Conservation (phyloP, 1,284 basidiomycete genomes). For the Fomitopsis pinicola region DNA sequence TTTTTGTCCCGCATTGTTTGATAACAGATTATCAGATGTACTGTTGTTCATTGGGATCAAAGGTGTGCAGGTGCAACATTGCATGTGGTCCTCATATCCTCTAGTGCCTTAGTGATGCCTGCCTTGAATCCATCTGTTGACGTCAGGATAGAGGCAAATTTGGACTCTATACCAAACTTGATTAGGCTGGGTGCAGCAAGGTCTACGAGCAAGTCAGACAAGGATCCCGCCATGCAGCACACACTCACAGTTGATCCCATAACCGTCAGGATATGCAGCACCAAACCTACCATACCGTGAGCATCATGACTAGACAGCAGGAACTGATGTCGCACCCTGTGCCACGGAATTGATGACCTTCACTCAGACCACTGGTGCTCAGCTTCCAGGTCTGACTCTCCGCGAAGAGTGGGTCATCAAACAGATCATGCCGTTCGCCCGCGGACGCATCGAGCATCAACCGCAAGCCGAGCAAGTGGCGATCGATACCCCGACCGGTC, state of each 20-base stretch:
- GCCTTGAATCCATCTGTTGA: conserved; percentile 72
- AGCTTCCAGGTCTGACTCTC: conserved; percentile 86
- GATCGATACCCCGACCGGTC: conserved; percentile 85
- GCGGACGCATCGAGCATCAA: conserved; percentile 50
- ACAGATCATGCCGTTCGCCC: conserved; percentile 46
- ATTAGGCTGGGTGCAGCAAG: conserved; percentile 77
- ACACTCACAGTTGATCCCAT: conserved; percentile 88
- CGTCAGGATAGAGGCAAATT: conserved; percentile 66
- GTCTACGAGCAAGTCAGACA: conserved; percentile 45
- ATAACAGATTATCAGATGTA: neutral
- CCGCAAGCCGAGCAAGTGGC: conserved; percentile 86
- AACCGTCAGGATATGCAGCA: conserved; percentile 76
- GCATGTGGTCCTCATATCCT: conserved; percentile 67
- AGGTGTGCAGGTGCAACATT: conserved; percentile 6
- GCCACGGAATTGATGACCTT: conserved; percentile 85
- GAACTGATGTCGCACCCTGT: conserved; percentile 60
- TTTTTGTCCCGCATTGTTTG: too few relatives aligned
- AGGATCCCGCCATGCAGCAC: conserved; percentile 1
- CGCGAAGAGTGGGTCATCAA: conserved; percentile 78
- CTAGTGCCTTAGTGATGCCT: conserved; percentile 64
- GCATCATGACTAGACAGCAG: too few relatives aligned
- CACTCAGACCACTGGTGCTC: conserved; percentile 88
- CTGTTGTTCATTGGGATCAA: conserved; percentile 1
- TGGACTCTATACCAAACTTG: conserved; percentile 96
- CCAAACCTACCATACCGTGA: conserved; percentile 55